These are phyloP conservation scores for Apiospora sp. DNA, from an alignment of 2,329 filamentous ascomycete genomes.

Conservation along the genomic window DNA sequence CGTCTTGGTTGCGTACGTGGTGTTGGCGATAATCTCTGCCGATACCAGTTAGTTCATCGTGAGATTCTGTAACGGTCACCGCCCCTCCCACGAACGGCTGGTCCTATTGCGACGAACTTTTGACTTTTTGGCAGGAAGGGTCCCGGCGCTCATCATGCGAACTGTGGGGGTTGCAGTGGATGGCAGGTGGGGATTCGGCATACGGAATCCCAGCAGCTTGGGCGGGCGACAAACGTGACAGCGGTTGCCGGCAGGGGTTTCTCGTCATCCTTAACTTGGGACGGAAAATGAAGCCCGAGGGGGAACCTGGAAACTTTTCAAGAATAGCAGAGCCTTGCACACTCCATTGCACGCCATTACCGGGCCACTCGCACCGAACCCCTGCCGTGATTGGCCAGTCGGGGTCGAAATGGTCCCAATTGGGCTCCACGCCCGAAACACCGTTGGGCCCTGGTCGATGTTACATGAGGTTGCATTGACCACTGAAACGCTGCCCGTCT, in stretches of 20 bases:
- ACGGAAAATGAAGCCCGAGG: background rate
- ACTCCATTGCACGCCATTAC: background rate
- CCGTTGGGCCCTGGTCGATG: background rate
- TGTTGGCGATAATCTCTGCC: background rate
- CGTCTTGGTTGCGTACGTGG: background rate
- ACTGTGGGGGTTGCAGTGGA: conserved; percentile 16
- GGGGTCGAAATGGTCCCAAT: background rate
- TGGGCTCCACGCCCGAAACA: background rate
- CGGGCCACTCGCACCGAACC: background rate
- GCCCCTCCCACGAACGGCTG: background rate
- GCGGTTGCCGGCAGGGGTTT: background rate
- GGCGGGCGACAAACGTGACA: background rate
- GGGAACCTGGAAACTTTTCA: background rate
- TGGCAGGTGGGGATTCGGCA: background rate
- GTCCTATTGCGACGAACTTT: background rate
- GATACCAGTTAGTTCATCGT: background rate
- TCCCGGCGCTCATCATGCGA: background rate
- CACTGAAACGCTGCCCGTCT: conserved; percentile 10
- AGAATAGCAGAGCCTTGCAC: background rate
- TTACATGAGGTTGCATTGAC: conserved; percentile 3
- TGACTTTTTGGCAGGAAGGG: background rate
- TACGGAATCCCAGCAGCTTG: background rate
- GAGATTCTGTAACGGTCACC: conserved; percentile 11
- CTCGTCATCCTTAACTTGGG: background rate
- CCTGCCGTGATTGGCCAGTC: background rate